These are phyloP conservation scores for Meyerozyma carpophila DNA, from an alignment of 1,139 yeast species.

Conservation along the genomic window DNA sequence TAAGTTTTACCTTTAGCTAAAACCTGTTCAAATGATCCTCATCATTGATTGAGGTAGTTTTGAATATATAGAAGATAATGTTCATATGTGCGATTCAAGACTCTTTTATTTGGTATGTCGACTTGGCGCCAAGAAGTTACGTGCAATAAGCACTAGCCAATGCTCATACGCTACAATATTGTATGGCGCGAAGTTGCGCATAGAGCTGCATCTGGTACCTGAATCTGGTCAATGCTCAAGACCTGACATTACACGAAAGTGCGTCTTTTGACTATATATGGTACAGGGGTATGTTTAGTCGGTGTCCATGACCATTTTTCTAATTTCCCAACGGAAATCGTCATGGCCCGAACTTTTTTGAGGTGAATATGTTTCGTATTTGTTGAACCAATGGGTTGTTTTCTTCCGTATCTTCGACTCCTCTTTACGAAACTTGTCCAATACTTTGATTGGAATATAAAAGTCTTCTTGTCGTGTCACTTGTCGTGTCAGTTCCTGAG, in stretches of 20 bases:
- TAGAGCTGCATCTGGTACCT: background rate
- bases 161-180: background rate
- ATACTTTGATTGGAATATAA: constrained; percentile 30
- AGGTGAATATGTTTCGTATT: constrained; percentile 28
- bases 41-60: background rate
- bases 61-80: background rate
- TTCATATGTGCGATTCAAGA: background rate
- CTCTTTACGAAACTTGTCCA: constrained; percentile 43
- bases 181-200: background rate
- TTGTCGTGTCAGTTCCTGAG: background rate
- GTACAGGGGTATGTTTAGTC: constrained; percentile 8
- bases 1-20: constrained; percentile 6
- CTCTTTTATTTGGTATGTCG: background rate
- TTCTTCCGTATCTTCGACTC: constrained; percentile 46
- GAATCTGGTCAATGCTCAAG: background rate
- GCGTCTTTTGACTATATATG: background rate
- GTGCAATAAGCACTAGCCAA: background rate
- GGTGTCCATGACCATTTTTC: constrained; percentile 47
- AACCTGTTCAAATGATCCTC: background rate
- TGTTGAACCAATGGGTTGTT: constrained; percentile 49
- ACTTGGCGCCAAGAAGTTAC: constrained; percentile 1
- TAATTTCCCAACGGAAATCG: constrained; percentile 49
- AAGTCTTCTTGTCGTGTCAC: constrained; percentile 30
- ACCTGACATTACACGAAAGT: background rate
- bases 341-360: constrained; percentile 9